A percentile compares a stretch with the other conserved stretches of the same genome.
These are phyloP conservation scores for Ophiorrhiza pumila DNA, from an alignment of 257 asterid species.

Conservation along the genomic window DNA sequence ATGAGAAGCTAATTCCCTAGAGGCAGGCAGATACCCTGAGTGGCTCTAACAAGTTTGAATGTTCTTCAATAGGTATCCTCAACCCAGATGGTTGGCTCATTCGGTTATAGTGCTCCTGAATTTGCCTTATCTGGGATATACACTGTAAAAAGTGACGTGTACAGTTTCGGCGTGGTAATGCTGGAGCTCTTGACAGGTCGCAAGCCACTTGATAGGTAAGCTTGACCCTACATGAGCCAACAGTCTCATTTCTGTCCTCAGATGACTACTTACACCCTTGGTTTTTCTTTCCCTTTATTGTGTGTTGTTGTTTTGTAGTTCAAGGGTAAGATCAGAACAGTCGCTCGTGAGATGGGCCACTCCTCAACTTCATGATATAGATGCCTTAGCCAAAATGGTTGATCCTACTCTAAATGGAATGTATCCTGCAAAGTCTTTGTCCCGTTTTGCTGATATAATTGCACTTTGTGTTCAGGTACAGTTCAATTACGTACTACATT, in stretches of 20 bases:
- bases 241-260: neutral
- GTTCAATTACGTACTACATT: neutral
- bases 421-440: constrained; percentile 96
- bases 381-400: constrained; percentile 95
- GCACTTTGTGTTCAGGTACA: constrained; percentile 96
- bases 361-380: constrained; percentile 97
- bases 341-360: constrained; percentile 99
- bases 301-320: constrained; percentile 37
- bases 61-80: constrained; percentile 63
- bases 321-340: constrained; percentile 84
- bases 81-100: constrained; percentile 75
- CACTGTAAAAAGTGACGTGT: constrained; percentile 90
- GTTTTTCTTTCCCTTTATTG: neutral
- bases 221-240: constrained; percentile 10
- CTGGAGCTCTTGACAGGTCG: constrained; percentile 95
- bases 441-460: constrained; percentile 92
- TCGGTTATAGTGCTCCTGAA: constrained; percentile 98
- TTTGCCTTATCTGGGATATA: constrained; percentile 91
- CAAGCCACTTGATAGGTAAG: constrained; percentile 94
- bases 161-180: constrained; percentile 98
- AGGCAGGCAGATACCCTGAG: neutral
- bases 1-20: neutral
- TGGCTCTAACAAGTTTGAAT: neutral
- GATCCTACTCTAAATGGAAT: constrained; percentile 86
- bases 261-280: neutral